Percentiles rank a stretch among this genome's conserved stretches.
Evolutionary conservation across 192 early-diverging fungal species (phyloP).

Genomic region (Rhizophagus prolifer): DNA sequence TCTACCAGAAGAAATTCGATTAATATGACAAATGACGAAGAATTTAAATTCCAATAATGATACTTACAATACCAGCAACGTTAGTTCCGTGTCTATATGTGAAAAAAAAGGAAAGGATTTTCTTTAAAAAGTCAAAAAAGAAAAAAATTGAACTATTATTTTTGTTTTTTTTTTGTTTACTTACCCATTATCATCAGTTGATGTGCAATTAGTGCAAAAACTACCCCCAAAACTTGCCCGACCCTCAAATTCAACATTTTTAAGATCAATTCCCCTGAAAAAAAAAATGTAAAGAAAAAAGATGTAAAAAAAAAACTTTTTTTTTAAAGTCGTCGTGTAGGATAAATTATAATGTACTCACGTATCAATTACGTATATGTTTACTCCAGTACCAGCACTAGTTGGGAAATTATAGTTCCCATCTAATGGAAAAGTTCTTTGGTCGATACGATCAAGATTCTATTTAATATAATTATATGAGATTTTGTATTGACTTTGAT

Average conservation of each 20-base stretch:
- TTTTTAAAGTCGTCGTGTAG: background rate
- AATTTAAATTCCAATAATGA: background rate
- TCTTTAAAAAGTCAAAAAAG: too few relatives aligned
- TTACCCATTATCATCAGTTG: constrained; percentile 43
- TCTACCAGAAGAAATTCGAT: background rate
- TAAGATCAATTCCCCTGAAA: constrained; percentile 56
- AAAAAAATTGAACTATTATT: background rate
- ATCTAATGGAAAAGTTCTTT: constrained; percentile 47
- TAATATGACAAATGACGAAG: background rate
- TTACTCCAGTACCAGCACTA: constrained; percentile 58
- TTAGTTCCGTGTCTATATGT: constrained; percentile 68
- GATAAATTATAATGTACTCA: constrained; percentile 32
- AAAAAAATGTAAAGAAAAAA: background rate
- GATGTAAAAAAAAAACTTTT: background rate
- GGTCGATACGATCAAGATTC: constrained; percentile 70
- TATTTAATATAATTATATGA: background rate
- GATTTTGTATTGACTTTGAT: background rate
- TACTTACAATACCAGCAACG: constrained; percentile 68
- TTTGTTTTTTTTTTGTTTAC: background rate
- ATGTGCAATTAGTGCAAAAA: constrained; percentile 50
- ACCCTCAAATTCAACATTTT: constrained; percentile 72
- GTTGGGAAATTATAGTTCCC: constrained; percentile 54
- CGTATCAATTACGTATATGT: constrained; percentile 68
- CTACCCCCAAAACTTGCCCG: constrained; percentile 62
- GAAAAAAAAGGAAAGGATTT: too few relatives aligned